Conservation (phyloP, 768 basidiomycete species). For the Xerocomellus intermedius region DNA sequence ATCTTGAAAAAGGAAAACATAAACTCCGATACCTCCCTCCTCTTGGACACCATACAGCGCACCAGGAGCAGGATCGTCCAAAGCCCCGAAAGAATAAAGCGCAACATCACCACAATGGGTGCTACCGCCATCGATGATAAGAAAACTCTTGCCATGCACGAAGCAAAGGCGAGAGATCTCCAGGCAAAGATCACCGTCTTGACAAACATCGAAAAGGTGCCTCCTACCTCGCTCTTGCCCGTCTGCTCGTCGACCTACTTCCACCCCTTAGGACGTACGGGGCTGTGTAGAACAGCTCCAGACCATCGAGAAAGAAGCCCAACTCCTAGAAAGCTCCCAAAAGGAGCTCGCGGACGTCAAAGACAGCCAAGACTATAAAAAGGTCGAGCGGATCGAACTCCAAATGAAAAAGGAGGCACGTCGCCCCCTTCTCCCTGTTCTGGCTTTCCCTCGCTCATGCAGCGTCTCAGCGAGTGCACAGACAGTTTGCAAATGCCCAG, state of each 20-base stretch:
- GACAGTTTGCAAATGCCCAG: slow-evolving; percentile 76
- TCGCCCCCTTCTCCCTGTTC: background rate
- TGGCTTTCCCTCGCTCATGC: background rate
- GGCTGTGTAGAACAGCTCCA: slow-evolving; percentile 74
- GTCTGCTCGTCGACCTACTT: background rate
- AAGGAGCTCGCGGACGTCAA: slow-evolving; percentile 68
- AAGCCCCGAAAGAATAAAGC: slow-evolving; percentile 86
- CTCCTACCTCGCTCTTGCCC: background rate
- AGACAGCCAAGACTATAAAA: slow-evolving; percentile 68
- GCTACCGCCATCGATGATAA: slow-evolving; percentile 68
- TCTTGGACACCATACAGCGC: slow-evolving; percentile 60
- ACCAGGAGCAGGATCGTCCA: slow-evolving; percentile 80
- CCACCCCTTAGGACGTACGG: slow-evolving; percentile 57
- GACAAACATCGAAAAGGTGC: slow-evolving; percentile 71
- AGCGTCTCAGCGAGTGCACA: slow-evolving; percentile 63
- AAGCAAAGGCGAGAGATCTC: slow-evolving; percentile 75
- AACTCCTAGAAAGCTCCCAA: slow-evolving; percentile 58
- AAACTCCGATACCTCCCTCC: slow-evolving; percentile 55
- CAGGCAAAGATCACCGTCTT: slow-evolving; percentile 71
- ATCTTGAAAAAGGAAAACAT: slow-evolving; percentile 69
- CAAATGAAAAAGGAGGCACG: slow-evolving; percentile 65
- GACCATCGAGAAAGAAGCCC: slow-evolving; percentile 65
- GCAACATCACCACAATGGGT: slow-evolving; percentile 77
- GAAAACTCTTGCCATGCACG: slow-evolving; percentile 57
- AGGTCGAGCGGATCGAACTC: slow-evolving; percentile 71